These are phyloP conservation scores for Pseudogymnoascus sp. DNA, from an alignment of 2,329 filamentous ascomycete genomes.

Conservation along the genomic window DNA sequence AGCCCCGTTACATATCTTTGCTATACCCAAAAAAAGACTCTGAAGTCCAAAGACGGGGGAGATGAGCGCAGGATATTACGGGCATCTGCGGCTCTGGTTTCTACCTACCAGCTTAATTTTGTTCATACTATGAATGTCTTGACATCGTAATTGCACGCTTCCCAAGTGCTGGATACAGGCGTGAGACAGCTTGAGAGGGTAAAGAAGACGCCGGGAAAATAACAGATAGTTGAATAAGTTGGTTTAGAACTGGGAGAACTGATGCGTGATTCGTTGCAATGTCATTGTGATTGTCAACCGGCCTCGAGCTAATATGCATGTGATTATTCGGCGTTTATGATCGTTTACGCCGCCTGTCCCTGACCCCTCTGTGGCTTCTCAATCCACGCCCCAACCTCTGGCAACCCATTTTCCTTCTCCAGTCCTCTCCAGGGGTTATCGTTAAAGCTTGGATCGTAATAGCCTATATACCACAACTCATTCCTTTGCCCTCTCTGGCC, in stretches of 20 bases:
- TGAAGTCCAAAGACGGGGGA: neutral
- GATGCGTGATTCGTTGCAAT: slow-evolving; percentile 4
- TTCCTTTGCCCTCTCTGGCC: slow-evolving; percentile 32
- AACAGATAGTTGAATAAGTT: slow-evolving; percentile 2
- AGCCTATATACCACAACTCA: slow-evolving; percentile 52
- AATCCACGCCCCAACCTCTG: slow-evolving; percentile 40
- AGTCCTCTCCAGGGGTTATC: slow-evolving; percentile 62
- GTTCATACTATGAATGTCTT: slow-evolving; percentile 8
- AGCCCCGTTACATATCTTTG: slow-evolving; percentile 7
- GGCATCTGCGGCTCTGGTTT: slow-evolving; percentile 8
- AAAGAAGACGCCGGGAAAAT: neutral
- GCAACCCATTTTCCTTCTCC: slow-evolving; percentile 40
- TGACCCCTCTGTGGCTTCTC: slow-evolving; percentile 13
- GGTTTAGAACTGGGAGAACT: neutral
- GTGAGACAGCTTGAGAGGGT: slow-evolving; percentile 4
- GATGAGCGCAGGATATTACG: slow-evolving; percentile 7
- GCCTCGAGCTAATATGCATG: neutral
- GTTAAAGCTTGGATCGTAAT: slow-evolving; percentile 61
- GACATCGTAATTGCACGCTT: slow-evolving; percentile 12
- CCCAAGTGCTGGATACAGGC: slow-evolving; percentile 15
- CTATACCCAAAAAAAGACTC: slow-evolving; percentile 1
- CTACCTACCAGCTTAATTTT: slow-evolving; percentile 10
- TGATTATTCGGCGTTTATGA: neutral
- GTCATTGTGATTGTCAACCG: slow-evolving; percentile 2
- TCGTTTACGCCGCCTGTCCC: neutral